A percentile compares a stretch with the other conserved stretches of the same genome.
Evolutionary conservation across 371 early-diverging fungal genomes (phyloP).

Genomic region (Mucor velutinosus): DNA sequence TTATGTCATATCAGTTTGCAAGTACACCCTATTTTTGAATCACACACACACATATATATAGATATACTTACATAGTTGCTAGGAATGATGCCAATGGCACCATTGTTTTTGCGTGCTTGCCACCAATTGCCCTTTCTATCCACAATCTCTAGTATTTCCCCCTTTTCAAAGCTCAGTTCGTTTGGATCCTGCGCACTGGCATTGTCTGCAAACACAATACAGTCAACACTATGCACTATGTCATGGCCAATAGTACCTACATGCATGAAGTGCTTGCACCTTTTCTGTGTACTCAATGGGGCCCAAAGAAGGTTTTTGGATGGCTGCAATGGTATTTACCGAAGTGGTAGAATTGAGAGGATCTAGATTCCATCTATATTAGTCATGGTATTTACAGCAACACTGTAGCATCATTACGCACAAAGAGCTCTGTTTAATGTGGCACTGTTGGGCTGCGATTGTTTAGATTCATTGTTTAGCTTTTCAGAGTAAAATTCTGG

Average conservation of each 20-base stretch:
- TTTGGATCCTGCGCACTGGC: conserved; percentile 87
- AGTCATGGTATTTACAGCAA: not conserved
- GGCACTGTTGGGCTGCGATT: not conserved
- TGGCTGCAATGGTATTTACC: conserved; percentile 3
- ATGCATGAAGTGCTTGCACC: conserved; percentile 29
- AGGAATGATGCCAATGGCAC: conserved; percentile 85
- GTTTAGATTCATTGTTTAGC: not conserved
- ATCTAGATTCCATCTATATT: not conserved
- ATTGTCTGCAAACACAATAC: conserved; percentile 42
- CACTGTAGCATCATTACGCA: not conserved
- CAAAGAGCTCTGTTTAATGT: not conserved
- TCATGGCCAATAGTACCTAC: conserved; percentile 39
- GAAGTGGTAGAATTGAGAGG: not conserved
- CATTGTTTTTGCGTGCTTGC: conserved; percentile 82
- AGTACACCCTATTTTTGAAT: too few relatives aligned
- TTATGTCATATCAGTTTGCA: not conserved
- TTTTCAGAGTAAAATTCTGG: conserved; percentile 12
- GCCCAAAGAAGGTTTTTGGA: not conserved
- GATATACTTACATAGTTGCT: conserved; percentile 70
- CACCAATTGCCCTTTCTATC: conserved; percentile 93
- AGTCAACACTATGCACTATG: not conserved
- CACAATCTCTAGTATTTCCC: conserved; percentile 78
- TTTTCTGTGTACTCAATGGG: conserved; percentile 31
- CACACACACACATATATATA: too few relatives aligned
- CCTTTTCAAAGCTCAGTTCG: conserved; percentile 83